Conservation (phyloP, 75 land plant species). For the Ceratopteris richardii region DNA sequence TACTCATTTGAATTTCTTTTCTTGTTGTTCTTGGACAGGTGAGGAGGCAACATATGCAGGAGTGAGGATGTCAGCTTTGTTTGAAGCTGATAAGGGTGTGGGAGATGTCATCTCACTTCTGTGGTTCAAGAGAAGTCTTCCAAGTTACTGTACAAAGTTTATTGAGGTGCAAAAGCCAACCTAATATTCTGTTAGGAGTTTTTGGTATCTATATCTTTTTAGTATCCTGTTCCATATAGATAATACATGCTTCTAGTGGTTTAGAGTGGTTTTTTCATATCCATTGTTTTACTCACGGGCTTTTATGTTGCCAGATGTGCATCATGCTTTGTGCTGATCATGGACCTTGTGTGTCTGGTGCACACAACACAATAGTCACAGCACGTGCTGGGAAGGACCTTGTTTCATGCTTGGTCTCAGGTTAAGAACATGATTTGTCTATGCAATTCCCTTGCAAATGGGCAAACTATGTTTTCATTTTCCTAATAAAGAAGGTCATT, state of each 20-base stretch:
- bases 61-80: slow-evolving; percentile 88
- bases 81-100: slow-evolving; percentile 79
- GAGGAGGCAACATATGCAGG: slow-evolving; percentile 98
- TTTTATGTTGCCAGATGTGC: slow-evolving; percentile 88
- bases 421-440: too few species aligned
- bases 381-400: slow-evolving; percentile 97
- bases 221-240: too few species aligned
- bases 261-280: too few species aligned
- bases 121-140: slow-evolving; percentile 99
- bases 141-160: slow-evolving; percentile 85
- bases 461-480: too few species aligned
- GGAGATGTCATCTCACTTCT: slow-evolving; percentile 97
- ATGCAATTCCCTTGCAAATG: too few species aligned
- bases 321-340: slow-evolving; percentile 97
- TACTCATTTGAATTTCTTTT: too few species aligned
- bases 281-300: too few species aligned
- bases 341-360: slow-evolving; percentile 99
- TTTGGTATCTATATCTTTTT: too few species aligned
- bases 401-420: slow-evolving; percentile 95
- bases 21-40: slow-evolving; percentile 40
- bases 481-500: too few species aligned
- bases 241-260: too few species aligned
- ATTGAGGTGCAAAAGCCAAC: slow-evolving; percentile 99
- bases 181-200: too few species aligned
- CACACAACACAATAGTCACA: slow-evolving; percentile 97